Base-by-base conservation (phyloP, 768 basidiomycete species). In the Mycena pura region DNA sequence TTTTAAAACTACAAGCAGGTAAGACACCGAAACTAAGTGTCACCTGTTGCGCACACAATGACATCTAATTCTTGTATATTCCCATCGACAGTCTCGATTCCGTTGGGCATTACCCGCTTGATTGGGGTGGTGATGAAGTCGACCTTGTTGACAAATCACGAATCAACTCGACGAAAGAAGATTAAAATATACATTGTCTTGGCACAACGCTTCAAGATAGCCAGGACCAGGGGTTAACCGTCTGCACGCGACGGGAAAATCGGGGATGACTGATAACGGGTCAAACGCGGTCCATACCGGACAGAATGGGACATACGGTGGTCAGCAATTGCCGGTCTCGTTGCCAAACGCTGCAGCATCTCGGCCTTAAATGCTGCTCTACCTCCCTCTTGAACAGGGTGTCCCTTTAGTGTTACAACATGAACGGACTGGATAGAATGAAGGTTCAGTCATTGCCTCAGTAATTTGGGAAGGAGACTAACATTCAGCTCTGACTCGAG, bases 221-320 rank as follows among this genome's bases (percentile, higher is more conserved):
- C 88, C 87, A 10, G 86, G 86, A 0, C 87, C 88, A 2, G 87
- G 86, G 0, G 89, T 90, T 46, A 89, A 71, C n/a, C 88, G 78
- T 25, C 87, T 78, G 72, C 87, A 90, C 5, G 76, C 80, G 15
- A 87, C 81, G 6, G 81, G 74, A 64, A 88, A 89, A 44, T 82
- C 74, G 13, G 88, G 86, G 24, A 87, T 76, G n/a, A 88, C 85
- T 86, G 44, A 24, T 59, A 28, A 24, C 14, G 38, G 48, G 55
- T 24, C 34, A 17, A 60, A 36, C 36, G 36, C 22, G 14, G 60
- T 28, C 47, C 40, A 22, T 17, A 46, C 38, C 38, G 34, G 21
- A 24, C 11, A 28, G 14, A 9, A 48, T 47, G 17, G 25, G 48
- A 50, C 79, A 46, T 53, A 86, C 86, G 60, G 45, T 84, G 74